phyloP scores from a whole-genome alignment of 2,329 filamentous ascomycete genomes.

The Claviceps cyperi region DNA sequence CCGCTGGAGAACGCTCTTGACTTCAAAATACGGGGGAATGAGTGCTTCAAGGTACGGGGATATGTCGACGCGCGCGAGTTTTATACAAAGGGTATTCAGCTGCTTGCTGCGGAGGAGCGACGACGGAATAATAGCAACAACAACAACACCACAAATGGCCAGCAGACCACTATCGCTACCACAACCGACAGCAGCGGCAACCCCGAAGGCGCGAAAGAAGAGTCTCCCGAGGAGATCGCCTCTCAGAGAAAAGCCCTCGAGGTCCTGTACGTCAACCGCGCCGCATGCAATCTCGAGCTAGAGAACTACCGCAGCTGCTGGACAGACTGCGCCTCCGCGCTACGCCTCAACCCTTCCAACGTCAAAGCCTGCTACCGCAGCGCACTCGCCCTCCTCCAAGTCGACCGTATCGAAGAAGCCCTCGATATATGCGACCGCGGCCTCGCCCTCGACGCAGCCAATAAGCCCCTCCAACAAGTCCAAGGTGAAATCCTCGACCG shows the following conservation, averaged over 20 bases:
- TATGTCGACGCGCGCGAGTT: conserved; percentile 82
- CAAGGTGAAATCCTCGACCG: conserved; percentile 48
- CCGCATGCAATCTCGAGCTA: conserved; percentile 76
- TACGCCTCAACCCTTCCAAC: conserved; percentile 67
- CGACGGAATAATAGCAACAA: conserved; percentile 25
- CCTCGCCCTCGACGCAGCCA: conserved; percentile 54
- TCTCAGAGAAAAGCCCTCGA: conserved; percentile 55
- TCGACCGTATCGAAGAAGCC: conserved; percentile 69
- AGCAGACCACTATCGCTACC: too few species aligned
- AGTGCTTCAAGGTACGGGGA: conserved; percentile 58
- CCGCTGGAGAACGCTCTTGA: conserved; percentile 66
- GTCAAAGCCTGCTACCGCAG: conserved; percentile 88
- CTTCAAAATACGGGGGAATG: conserved; percentile 88
- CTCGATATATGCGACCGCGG: conserved; percentile 65
- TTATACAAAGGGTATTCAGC: conserved; percentile 71
- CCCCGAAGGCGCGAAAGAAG: conserved; percentile 14
- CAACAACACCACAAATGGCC: conserved; percentile 10
- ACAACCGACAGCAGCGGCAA: conserved; percentile 14
- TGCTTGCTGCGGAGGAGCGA: conserved; percentile 50
- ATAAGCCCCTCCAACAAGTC: conserved; percentile 50
- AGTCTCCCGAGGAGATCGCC: conserved; percentile 39
- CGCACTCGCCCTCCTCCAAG: conserved; percentile 58
- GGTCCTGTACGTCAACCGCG: conserved; percentile 71
- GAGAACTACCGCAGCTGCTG: conserved; percentile 80
- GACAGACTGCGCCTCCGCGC: conserved; percentile 65